These are phyloP conservation scores for Cucumis sativus DNA, from an alignment of 306 rosid genomes.

Conservation along the genomic window DNA sequence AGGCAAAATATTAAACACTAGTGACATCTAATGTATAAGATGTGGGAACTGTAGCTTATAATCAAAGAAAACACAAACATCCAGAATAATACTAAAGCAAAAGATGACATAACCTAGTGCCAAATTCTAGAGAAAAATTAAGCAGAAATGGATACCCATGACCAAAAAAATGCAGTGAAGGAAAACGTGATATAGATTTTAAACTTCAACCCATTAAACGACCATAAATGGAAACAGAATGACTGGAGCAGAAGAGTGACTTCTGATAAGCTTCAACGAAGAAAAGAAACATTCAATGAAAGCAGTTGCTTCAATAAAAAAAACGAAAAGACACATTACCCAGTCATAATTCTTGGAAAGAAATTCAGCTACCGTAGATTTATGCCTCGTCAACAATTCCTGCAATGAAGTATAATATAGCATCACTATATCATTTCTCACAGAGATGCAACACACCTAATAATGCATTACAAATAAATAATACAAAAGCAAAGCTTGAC, in stretches of 20 bases:
- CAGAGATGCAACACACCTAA: neutral
- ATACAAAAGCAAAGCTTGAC: neutral
- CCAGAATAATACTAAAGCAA: neutral
- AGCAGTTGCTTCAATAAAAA: too few relatives aligned
- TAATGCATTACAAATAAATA: neutral
- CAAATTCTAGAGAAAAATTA: neutral
- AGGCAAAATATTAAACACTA: neutral
- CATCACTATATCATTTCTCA: neutral
- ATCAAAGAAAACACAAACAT: neutral
- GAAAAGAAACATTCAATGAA: neutral
- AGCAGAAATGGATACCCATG: neutral
- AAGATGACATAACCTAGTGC: neutral
- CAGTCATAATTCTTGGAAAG: conserved; percentile 93
- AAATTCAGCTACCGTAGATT: conserved; percentile 90
- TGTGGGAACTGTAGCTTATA: neutral
- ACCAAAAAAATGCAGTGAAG: neutral
- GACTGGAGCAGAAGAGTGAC: neutral
- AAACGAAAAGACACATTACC: conserved; percentile 24
- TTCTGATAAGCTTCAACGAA: neutral
- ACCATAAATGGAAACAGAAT: neutral
- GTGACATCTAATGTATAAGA: neutral
- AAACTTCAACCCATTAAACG: neutral
- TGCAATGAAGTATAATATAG: conserved; percentile 24
- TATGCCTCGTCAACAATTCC: conserved; percentile 98
- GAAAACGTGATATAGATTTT: neutral